These are phyloP conservation scores for Calocybe gangraenosa DNA, from an alignment of 768 basidiomycete species.

Conservation along the genomic window DNA sequence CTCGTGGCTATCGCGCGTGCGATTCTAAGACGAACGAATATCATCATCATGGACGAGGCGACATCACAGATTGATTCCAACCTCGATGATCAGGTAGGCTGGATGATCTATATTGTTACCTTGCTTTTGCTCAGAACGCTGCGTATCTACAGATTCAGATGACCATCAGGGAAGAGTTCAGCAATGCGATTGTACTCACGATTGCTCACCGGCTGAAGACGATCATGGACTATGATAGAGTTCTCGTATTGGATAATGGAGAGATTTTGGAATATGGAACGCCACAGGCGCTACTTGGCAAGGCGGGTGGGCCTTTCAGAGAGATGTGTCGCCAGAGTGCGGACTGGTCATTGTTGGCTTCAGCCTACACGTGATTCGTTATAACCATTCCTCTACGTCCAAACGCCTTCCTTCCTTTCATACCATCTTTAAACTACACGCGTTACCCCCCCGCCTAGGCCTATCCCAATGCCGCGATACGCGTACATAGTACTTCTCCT, in stretches of 20 bases:
- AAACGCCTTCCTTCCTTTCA: no score
- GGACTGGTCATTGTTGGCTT: slow-evolving; percentile 41
- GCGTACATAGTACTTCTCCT: slow-evolving; percentile 5
- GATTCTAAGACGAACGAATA: slow-evolving; percentile 56
- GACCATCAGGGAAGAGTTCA: slow-evolving; percentile 71
- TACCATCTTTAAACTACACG: background rate
- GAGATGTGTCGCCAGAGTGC: slow-evolving; percentile 65
- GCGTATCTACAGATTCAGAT: slow-evolving; percentile 50
- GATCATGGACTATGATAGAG: slow-evolving; percentile 69
- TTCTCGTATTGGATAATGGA: slow-evolving; percentile 73
- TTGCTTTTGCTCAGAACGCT: background rate
- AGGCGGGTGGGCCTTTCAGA: slow-evolving; percentile 55
- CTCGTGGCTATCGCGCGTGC: slow-evolving; percentile 69
- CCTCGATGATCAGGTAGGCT: slow-evolving; percentile 60
- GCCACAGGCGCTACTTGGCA: slow-evolving; percentile 51
- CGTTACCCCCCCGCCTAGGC: slow-evolving; percentile 1
- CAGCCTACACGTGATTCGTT: slow-evolving; percentile 6
- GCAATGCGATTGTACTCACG: slow-evolving; percentile 70
- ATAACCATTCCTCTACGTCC: no score
- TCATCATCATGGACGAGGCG: slow-evolving; percentile 77
- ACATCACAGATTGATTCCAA: slow-evolving; percentile 70
- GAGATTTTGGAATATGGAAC: slow-evolving; percentile 73
- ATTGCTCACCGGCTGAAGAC: slow-evolving; percentile 81
- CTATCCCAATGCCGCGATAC: slow-evolving; percentile 11
- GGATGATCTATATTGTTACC: background rate